Base-by-base conservation (phyloP, 2,329 filamentous ascomycete genomes). In the Dactylella cylindrospora region DNA sequence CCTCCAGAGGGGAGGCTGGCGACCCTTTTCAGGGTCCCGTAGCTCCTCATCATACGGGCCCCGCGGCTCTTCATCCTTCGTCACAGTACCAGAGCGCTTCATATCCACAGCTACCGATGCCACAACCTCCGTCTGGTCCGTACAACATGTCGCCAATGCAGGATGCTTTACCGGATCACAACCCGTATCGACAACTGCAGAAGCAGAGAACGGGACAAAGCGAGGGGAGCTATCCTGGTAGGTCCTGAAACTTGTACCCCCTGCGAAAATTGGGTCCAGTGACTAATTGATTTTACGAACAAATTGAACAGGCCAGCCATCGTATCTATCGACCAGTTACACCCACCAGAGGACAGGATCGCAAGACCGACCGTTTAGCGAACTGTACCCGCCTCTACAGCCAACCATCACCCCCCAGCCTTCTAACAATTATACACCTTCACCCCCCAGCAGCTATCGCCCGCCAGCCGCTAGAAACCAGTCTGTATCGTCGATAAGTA, bases 151-250 rank as follows among this genome's bases (percentile, higher is more conserved):
- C 52, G 26, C 35, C 41, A 5, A 17, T 44, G 12, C 55, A 61
- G 19, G 55, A 61, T 31, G 43, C 55, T 39, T 36, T 61, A 7
- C 55, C 47, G 10, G 55, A 61, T 13, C 47, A 61, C 38, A 61
- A 61, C 36, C 55, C 55, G 5, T 61, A 61, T 40, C 35, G 55
- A 19, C 46, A 41, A 35, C 41, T 61, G 32, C 55, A 61, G 43
- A 61, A 61, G 19, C 55, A 61, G 17, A 47, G 55, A 15, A 61
- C 55, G 6, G 55, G 55, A 2, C 55, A 61, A n/a, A 61, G 55
- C 23, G 55, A 61, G 25, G 55, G 55, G 25, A 35, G 55, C 33
- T 43, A 53, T 26, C 55, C 25, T 45, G 43, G 55, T 61, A 32
- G n/a, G 15, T 45, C 32, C 19, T n/a, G n/a, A n/a, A n/a, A n/a